phyloP scores from a whole-genome alignment of 352 stramenopile genomes.

The Pythium dissimile region DNA sequence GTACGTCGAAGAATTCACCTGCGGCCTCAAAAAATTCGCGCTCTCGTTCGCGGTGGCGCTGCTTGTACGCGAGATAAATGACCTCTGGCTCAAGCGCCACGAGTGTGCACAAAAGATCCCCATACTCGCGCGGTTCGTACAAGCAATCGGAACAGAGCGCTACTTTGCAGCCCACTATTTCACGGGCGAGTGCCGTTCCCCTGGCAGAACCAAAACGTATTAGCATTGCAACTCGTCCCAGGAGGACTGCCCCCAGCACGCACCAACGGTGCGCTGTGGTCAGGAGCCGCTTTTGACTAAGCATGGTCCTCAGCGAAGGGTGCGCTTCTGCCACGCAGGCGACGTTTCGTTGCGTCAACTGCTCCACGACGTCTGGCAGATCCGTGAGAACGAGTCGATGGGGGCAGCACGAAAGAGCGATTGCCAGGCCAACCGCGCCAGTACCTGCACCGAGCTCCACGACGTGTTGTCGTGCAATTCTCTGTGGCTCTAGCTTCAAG shows the following conservation, averaged over 20 bases:
- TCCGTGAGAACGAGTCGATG: constrained; percentile 53
- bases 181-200: neutral
- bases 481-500: constrained; percentile 27
- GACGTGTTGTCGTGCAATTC: constrained; percentile 29
- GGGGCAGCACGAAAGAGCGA: constrained; percentile 25
- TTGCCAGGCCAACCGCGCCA: constrained; percentile 44
- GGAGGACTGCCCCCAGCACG: neutral
- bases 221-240: neutral
- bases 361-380: constrained; percentile 35
- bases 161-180: constrained; percentile 19
- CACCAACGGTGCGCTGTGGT: constrained; percentile 40
- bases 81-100: constrained; percentile 19
- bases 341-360: constrained; percentile 38
- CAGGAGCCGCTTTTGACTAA: constrained; percentile 20
- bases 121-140: constrained; percentile 50
- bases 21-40: constrained; percentile 39
- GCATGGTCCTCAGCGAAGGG: constrained; percentile 17
- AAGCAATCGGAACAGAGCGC: constrained; percentile 65
- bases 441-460: constrained; percentile 59
- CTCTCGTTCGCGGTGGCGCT: constrained; percentile 51
- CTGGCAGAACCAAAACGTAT: neutral
- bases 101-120: constrained; percentile 39
- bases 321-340: constrained; percentile 22
- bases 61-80: constrained; percentile 72
- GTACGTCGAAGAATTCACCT: constrained; percentile 35